Conservation (phyloP, 805 yeast genomes). For the Candida qinlingensis region DNA sequence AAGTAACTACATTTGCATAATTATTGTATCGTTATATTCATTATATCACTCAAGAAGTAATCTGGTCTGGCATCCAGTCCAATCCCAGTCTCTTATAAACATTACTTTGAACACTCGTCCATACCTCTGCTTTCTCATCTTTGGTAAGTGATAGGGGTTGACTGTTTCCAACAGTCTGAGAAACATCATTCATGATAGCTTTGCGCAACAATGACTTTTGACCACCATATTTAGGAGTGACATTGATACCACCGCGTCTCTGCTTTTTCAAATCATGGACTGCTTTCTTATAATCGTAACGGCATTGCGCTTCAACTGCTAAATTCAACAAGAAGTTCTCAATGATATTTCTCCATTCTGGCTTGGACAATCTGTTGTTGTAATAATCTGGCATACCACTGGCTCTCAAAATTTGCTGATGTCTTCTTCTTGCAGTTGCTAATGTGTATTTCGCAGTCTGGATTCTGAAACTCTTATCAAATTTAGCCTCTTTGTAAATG, state of each 20-base stretch:
- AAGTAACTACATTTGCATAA: too few relatives aligned
- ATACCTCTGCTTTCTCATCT: conserved; percentile 52
- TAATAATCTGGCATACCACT: conserved; percentile 15
- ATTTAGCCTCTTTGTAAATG: conserved; percentile 58
- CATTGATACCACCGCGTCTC: conserved; percentile 24
- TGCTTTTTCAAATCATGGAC: conserved; percentile 42
- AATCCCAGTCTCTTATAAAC: conserved; percentile 56
- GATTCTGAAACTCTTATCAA: conserved; percentile 46
- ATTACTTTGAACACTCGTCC: conserved; percentile 59
- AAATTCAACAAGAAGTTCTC: conserved; percentile 62
- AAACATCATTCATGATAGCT: conserved; percentile 28
- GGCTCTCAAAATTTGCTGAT: conserved; percentile 30
- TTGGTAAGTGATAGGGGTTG: conserved; percentile 32
- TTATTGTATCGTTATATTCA: not conserved
- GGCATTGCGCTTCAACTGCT: conserved; percentile 67
- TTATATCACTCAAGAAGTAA: conserved; percentile 11
- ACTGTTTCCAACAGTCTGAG: conserved; percentile 6
- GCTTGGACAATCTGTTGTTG: conserved; percentile 34
- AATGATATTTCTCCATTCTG: conserved; percentile 70
- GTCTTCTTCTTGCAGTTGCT: conserved; percentile 48
- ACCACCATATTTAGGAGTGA: not conserved
- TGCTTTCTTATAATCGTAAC: conserved; percentile 53
- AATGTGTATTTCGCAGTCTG: conserved; percentile 63
- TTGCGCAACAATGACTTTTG: conserved; percentile 25
- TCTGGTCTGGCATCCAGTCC: conserved; percentile 50